Evolutionary conservation across 2,329 filamentous ascomycete species (phyloP).

Genomic region (Fusarium sp.): DNA sequence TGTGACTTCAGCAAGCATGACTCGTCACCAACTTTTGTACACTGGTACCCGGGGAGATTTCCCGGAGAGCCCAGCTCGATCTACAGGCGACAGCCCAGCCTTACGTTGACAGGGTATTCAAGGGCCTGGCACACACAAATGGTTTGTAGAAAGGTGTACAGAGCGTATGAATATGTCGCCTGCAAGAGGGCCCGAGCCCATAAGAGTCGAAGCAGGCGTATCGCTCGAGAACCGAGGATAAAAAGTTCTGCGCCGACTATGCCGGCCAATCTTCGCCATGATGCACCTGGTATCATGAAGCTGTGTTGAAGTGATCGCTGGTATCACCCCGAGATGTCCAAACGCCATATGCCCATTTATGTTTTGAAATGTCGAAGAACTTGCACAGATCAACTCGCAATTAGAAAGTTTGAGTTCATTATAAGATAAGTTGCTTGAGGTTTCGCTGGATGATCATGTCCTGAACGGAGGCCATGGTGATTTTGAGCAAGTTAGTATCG

Average conservation of each 20-base stretch:
- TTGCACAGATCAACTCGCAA: constrained; percentile 5
- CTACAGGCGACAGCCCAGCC: constrained; percentile 1
- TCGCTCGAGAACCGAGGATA: constrained; percentile 7
- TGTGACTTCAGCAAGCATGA: constrained; percentile 24
- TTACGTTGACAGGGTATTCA: not conserved
- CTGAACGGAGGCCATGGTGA: constrained; percentile 87
- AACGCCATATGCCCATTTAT: constrained; percentile 10
- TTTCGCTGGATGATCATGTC: constrained; percentile 91
- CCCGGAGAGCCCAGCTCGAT: constrained; percentile 4
- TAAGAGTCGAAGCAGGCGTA: constrained; percentile 1
- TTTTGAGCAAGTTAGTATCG: constrained; percentile 81
- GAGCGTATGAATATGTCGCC: constrained; percentile 6
- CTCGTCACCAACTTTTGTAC: constrained; percentile 23
- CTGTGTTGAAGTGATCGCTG: not conserved
- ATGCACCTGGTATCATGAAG: not conserved
- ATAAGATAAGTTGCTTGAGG: constrained; percentile 77
- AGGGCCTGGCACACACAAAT: not conserved
- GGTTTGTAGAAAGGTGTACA: constrained; percentile 10
- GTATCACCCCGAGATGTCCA: constrained; percentile 6
- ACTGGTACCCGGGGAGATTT: constrained; percentile 1
- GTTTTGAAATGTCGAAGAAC: constrained; percentile 1
- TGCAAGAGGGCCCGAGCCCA: constrained; percentile 8
- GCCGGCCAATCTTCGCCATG: not conserved
- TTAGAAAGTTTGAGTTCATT: constrained; percentile 22
- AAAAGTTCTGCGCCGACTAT: not conserved